Base-by-base conservation (phyloP, 345 rosid species). In the Pistacia integerrima region DNA sequence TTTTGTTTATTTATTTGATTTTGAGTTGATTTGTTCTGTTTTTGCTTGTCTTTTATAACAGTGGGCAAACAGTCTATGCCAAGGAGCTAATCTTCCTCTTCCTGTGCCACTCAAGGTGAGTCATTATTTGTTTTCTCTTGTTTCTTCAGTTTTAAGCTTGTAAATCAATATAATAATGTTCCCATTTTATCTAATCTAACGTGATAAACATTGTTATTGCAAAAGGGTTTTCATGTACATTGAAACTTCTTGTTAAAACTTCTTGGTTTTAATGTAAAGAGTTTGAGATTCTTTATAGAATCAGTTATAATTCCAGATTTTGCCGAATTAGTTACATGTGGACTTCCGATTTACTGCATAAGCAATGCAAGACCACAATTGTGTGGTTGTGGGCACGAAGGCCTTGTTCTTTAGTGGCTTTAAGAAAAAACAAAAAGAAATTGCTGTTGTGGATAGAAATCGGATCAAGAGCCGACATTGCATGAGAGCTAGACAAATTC, bases 11-110 rank as follows among this genome's bases (percentile, higher is more conserved):
- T 1, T 35, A 38, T 38, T 46, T 2, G 41, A 11, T 33, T 28
- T 56, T 12, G 7, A 61, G 33, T 55, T 72, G 56, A 20, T 35
- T 64, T 33, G 46, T 74, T 6, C 64, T 41, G 8, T 33, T 48
- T 54, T 41, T 51, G 36, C n/a, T 52, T 70, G 78, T 64, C 59
- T 58, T 58, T 49, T 20, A 4, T 36, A 20, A 74, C 89, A 94
- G 98, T 94, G 98, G 98, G 97, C 89, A 1, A 92, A 94, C 79
- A 92, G 97, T 84, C 91, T 94, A 33, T 88, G 91, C 77, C 98
- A 94, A 85, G 97, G 98, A 78, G 94, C 97, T 46, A 92, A 91
- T 82, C 76, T 94, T 51, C 98, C 96, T 33, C 91, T 94, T 61
- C 94, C 98, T 5, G 74, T 87, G 74, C 98, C 97, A 62, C 83